These are phyloP conservation scores for Russula lepida DNA, from an alignment of 768 basidiomycete genomes.

Conservation along the genomic window DNA sequence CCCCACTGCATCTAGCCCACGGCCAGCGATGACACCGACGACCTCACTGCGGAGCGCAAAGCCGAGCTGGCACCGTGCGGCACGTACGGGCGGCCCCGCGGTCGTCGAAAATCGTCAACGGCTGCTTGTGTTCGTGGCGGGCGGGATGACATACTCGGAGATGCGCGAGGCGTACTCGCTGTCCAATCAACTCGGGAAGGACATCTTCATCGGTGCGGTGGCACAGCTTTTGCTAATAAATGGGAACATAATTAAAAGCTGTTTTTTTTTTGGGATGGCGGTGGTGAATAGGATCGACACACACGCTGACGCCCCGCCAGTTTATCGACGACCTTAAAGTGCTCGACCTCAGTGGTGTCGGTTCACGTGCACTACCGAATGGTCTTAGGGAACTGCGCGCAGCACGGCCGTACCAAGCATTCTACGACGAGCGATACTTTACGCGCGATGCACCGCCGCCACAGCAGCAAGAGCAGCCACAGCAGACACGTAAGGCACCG, in stretches of 20 bases:
- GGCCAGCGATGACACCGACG: constrained; percentile 32
- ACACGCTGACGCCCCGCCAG: constrained; percentile 69
- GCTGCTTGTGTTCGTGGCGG: constrained; percentile 83
- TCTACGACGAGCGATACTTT: constrained; percentile 74
- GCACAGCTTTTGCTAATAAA: neutral
- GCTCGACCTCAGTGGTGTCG: constrained; percentile 80
- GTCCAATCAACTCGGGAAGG: constrained; percentile 66
- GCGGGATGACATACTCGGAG: constrained; percentile 95
- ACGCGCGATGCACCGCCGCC: constrained; percentile 54
- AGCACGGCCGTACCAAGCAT: constrained; percentile 57
- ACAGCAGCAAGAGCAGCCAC: constrained; percentile 33
- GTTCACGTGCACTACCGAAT: constrained; percentile 63
- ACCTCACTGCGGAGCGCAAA: constrained; percentile 83
- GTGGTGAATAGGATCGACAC: constrained; percentile 68
- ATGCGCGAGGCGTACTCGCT: constrained; percentile 82
- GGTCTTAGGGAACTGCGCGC: constrained; percentile 46
- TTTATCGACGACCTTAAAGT: constrained; percentile 85
- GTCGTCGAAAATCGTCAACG: constrained; percentile 54
- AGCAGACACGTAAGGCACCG: constrained; percentile 27
- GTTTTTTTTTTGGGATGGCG: neutral
- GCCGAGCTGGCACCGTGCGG: constrained; percentile 82
- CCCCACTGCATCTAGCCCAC: constrained; percentile 42
- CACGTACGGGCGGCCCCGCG: constrained; percentile 37
- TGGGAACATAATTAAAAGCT: neutral
- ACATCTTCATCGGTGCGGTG: constrained; percentile 80